phyloP scores from a whole-genome alignment of 2,329 filamentous ascomycete species.

The Colletotrichum orchidophilum region DNA sequence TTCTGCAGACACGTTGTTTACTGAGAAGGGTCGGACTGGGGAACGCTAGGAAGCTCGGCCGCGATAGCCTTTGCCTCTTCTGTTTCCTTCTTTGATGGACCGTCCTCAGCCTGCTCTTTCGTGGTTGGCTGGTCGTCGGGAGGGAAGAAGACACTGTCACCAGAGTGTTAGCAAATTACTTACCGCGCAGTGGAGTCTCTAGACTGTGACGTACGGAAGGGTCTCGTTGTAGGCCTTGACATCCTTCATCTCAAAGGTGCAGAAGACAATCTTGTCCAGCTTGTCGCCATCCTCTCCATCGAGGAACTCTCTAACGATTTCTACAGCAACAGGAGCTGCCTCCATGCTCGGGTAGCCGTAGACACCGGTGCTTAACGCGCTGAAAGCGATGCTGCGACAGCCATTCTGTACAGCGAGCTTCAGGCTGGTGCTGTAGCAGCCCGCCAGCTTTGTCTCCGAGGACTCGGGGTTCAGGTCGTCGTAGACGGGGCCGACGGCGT shows the following conservation, averaged over 20 bases:
- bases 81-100: constrained; percentile 37
- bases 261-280: constrained; percentile 83
- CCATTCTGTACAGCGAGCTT: constrained; percentile 74
- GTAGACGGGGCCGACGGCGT: constrained; percentile 90
- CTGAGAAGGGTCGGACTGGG: constrained; percentile 42
- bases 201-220: constrained; percentile 72
- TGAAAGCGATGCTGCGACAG: constrained; percentile 81
- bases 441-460: constrained; percentile 59
- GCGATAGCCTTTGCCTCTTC: constrained; percentile 40
- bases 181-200: not conserved
- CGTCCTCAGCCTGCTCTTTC: constrained; percentile 33
- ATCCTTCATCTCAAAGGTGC: constrained; percentile 84
- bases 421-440: constrained; percentile 77
- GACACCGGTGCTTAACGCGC: constrained; percentile 85
- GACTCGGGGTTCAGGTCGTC: constrained; percentile 47
- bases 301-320: constrained; percentile 65
- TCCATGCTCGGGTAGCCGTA: constrained; percentile 84
- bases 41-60: constrained; percentile 47
- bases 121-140: constrained; percentile 32
- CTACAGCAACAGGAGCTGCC: constrained; percentile 78
- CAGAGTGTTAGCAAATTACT: not conserved
- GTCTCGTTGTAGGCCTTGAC: constrained; percentile 74
- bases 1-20: not conserved
- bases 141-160: constrained; percentile 21
- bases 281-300: constrained; percentile 54